Evolutionary conservation across 2,329 filamentous ascomycete species (phyloP).

Genomic region (Microsporum ferrugineum): DNA sequence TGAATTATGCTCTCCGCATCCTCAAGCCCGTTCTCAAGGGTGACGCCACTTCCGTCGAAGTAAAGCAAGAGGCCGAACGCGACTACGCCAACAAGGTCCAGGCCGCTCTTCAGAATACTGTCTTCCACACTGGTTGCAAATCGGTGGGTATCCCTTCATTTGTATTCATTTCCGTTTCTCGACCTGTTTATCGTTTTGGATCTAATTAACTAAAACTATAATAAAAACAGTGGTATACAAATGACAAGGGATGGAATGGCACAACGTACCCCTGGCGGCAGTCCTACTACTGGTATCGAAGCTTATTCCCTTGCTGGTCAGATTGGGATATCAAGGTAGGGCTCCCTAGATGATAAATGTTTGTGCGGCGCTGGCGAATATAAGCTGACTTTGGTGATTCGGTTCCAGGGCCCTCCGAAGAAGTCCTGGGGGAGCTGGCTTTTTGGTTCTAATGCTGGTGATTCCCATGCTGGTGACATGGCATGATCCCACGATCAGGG

Average conservation of each 20-base stretch:
- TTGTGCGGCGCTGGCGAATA: neutral
- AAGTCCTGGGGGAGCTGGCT: neutral
- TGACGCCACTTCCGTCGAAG: constrained; percentile 33
- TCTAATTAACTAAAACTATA: neutral
- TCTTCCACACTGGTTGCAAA: constrained; percentile 35
- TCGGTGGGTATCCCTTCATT: constrained; percentile 10
- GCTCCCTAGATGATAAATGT: neutral
- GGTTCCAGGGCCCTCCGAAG: neutral
- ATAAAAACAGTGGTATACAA: constrained; percentile 17
- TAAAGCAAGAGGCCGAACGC: constrained; percentile 37
- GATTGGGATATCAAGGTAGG: constrained; percentile 18
- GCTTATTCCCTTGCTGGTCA: constrained; percentile 20
- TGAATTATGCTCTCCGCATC: constrained; percentile 49
- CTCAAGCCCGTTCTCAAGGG: constrained; percentile 42
- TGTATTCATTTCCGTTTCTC: neutral
- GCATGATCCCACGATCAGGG: neutral
- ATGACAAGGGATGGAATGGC: constrained; percentile 20
- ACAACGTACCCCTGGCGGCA: constrained; percentile 23
- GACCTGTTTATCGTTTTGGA: neutral
- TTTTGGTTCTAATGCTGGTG: neutral
- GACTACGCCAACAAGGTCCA: constrained; percentile 39
- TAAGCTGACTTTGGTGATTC: neutral
- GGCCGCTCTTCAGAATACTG: constrained; percentile 30
- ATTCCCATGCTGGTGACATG: neutral
- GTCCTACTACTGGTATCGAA: constrained; percentile 20